Conservation (phyloP, 1,284 basidiomycete species). For the Ceratobasidium sp. region DNA sequence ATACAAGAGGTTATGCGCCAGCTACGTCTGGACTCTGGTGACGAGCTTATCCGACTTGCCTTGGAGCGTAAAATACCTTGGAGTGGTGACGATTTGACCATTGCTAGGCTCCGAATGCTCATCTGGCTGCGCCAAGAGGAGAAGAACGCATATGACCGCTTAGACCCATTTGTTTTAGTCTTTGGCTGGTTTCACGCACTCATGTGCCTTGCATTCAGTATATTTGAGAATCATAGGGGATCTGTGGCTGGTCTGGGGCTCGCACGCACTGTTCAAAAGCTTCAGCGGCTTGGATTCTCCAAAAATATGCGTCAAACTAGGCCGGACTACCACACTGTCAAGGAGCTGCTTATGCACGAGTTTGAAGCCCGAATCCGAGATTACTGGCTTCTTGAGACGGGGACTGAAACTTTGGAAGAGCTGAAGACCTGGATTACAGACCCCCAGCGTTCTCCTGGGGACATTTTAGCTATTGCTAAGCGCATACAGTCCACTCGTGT, state of each 20-base stretch:
- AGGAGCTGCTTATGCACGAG: constrained; percentile 14
- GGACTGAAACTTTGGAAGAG: not conserved
- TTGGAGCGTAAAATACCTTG: not conserved
- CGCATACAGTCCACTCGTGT: not conserved
- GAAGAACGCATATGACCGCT: not conserved
- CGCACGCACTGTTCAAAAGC: not conserved
- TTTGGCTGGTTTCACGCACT: constrained; percentile 14
- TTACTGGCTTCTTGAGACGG: not conserved
- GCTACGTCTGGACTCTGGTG: not conserved
- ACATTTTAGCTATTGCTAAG: not conserved
- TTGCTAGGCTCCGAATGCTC: not conserved
- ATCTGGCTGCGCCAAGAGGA: not conserved
- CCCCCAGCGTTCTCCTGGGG: not conserved
- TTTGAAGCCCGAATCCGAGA: not conserved
- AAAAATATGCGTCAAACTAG: not conserved
- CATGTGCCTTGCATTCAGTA: not conserved
- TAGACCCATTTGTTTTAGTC: not conserved
- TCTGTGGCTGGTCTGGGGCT: not conserved
- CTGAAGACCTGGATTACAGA: not conserved
- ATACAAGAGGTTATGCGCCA: not conserved
- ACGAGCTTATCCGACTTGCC: not conserved
- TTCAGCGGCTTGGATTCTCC: not conserved
- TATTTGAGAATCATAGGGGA: not conserved
- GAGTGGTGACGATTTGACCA: not conserved
- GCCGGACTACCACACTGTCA: constrained; percentile 6